Evolutionary conservation across 192 early-diverging fungal genomes (phyloP).

Genomic region (Powellomyces hirtus): DNA sequence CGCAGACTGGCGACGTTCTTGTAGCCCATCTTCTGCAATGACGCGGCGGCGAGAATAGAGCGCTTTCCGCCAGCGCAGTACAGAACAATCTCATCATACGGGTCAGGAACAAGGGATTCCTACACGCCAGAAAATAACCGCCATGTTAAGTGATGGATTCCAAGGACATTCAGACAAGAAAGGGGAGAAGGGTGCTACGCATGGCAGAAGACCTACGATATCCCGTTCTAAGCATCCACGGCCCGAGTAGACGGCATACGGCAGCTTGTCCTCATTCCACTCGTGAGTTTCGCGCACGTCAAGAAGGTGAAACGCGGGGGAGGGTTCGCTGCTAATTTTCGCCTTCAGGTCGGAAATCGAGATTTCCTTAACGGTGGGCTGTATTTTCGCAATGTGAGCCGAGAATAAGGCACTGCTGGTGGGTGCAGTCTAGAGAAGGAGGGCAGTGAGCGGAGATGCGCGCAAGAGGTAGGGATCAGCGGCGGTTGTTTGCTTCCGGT

Average conservation of each 20-base stretch:
- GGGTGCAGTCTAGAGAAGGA: constrained; percentile 7
- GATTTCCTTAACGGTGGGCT: constrained; percentile 38
- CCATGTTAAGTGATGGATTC: not conserved
- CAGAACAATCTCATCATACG: constrained; percentile 48
- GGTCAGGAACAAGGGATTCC: constrained; percentile 50
- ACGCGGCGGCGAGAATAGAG: constrained; percentile 49
- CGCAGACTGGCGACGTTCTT: constrained; percentile 46
- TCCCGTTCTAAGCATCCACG: constrained; percentile 51
- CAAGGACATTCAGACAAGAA: not conserved
- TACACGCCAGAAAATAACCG: constrained; percentile 1
- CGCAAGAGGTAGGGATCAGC: not conserved
- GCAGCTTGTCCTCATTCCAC: constrained; percentile 53
- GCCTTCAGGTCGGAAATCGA: constrained; percentile 22
- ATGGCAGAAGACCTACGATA: constrained; percentile 40
- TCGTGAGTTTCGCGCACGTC: constrained; percentile 56
- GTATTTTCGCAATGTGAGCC: constrained; percentile 33
- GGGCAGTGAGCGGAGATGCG: not conserved
- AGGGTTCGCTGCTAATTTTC: constrained; percentile 29
- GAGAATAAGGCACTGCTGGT: constrained; percentile 24
- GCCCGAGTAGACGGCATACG: constrained; percentile 51
- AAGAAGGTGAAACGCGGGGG: constrained; percentile 37
- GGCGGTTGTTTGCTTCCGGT: not conserved
- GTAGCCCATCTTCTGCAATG: constrained; percentile 53
- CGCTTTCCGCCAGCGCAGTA: constrained; percentile 54
- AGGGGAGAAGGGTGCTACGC: not conserved